phyloP scores from a whole-genome alignment of 2,329 filamentous ascomycete species.

The Thielaviopsis punctulata region DNA sequence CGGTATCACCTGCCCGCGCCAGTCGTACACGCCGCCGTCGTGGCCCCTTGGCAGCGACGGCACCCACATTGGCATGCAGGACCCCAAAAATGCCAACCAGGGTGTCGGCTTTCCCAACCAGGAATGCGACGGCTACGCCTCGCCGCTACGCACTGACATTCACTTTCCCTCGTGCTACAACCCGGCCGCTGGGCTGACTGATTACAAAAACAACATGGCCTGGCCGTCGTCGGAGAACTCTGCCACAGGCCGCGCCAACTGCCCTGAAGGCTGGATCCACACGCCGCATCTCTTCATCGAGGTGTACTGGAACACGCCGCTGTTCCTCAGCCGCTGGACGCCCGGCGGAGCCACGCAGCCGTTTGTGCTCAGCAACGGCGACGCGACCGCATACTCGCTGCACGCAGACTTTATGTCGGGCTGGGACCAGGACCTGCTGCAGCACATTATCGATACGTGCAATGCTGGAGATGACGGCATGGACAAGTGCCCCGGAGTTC shows the following conservation, averaged over 20 bases:
- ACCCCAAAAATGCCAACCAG: constrained; percentile 34
- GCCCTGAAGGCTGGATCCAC: constrained; percentile 36
- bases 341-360: constrained; percentile 34
- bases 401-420: constrained; percentile 60
- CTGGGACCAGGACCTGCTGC: constrained; percentile 49
- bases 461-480: constrained; percentile 41
- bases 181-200: constrained; percentile 38
- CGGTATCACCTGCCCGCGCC: constrained; percentile 45
- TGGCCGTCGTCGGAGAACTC: constrained; percentile 33
- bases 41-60: constrained; percentile 40
- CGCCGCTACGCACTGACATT: constrained; percentile 46
- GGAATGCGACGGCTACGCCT: constrained; percentile 46
- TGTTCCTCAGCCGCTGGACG: constrained; percentile 35
- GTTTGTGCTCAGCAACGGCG: constrained; percentile 53
- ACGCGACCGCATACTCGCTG: constrained; percentile 50
- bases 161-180: constrained; percentile 64
- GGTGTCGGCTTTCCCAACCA: constrained; percentile 52
- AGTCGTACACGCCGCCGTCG: constrained; percentile 28
- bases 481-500: constrained; percentile 43
- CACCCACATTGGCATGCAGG: constrained; percentile 34
- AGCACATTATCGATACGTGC: constrained; percentile 51
- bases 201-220: constrained; percentile 48
- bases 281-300: constrained; percentile 41
- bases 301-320: constrained; percentile 42
- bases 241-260: constrained; percentile 33